Conservation (phyloP, 805 yeast genomes). For the Tetrapisispora fleetii region DNA sequence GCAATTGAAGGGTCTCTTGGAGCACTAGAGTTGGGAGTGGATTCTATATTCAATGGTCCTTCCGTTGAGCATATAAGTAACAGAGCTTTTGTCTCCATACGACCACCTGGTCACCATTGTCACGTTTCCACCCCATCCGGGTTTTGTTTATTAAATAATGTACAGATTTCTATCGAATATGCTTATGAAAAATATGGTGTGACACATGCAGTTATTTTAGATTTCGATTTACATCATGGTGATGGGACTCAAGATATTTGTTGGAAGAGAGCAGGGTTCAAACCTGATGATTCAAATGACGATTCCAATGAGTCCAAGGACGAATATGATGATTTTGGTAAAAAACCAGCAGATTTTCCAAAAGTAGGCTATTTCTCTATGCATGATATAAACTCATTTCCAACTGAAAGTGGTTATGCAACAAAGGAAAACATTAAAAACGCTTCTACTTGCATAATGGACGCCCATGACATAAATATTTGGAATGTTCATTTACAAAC, state of each 20-base stretch:
- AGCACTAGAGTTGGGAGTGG: slow-evolving; percentile 63
- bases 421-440: slow-evolving; percentile 58
- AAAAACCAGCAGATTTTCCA: slow-evolving; percentile 35
- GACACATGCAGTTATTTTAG: slow-evolving; percentile 73
- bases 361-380: slow-evolving; percentile 73
- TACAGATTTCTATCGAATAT: slow-evolving; percentile 71
- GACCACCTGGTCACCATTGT: slow-evolving; percentile 86
- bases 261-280: slow-evolving; percentile 54
- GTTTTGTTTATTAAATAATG: slow-evolving; percentile 72
- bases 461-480: slow-evolving; percentile 66
- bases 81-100: slow-evolving; percentile 54
- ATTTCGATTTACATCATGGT: slow-evolving; percentile 81
- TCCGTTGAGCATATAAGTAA: slow-evolving; percentile 28
- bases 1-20: slow-evolving; percentile 75
- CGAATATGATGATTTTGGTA: slow-evolving; percentile 39
- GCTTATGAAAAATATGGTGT: slow-evolving; percentile 53
- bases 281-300: slow-evolving; percentile 25
- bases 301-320: slow-evolving; percentile 11
- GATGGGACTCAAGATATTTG: slow-evolving; percentile 84
- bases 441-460: slow-evolving; percentile 66
- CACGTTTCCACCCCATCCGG: slow-evolving; percentile 81
- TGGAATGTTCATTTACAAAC: slow-evolving; percentile 78
- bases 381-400: slow-evolving; percentile 80
- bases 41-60: slow-evolving; percentile 35
- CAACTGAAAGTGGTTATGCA: slow-evolving; percentile 72